Evolutionary conservation across 192 early-diverging fungal genomes (phyloP), one percentile per base, ranked within the genome.

Genomic region (Allomyces arbusculus): DNA sequence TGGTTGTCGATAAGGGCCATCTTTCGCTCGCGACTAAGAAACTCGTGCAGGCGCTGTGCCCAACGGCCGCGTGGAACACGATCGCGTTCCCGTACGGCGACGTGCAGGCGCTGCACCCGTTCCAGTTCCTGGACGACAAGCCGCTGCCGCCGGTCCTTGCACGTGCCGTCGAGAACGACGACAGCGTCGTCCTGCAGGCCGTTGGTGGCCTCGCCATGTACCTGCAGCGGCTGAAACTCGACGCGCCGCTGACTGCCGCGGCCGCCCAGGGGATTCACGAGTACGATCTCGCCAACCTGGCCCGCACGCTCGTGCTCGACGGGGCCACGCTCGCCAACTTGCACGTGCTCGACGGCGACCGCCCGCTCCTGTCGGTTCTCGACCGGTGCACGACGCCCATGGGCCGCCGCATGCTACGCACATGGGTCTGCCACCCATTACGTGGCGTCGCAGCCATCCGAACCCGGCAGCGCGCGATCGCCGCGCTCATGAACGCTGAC

Each of bases 251-350:
- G 24, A 74, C 92, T 20, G 94, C 93, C 5, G 50, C 50, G 7
- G 50, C 50, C 16, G 50, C 50, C 0, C 16, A 80, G 33, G 95
- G 95, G 73, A 87, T 99, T 70, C 71, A 79, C 24, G 40, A 70
- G 1, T 99, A 99, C 71, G 82, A 92, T 65, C 93, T 93, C 12
- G 80, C 94, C 65, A 82, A 86, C 61, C 81, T 84, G 26, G 72
- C 75, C 1, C 79, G 81, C 10, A 86, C 87, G 14, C 75, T 97
- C 22, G 80, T 95, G 22, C 79, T 99, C 26, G 94, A 99, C 64
- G 93, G 92, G 4, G 91, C 92, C 62, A 93, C 96, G 1, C 72
- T 99, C 22, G 77, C 87, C 63, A 97, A 96, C 65, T 71, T 99
- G 23, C 94, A 99, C 67, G 74, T 99, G 19, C 92, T 99, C 63